Percentiles rank a stretch among this genome's conserved stretches.
Evolutionary conservation across 2,329 filamentous ascomycete genomes (phyloP).

Genomic region (Camptophora hylomeconis): DNA sequence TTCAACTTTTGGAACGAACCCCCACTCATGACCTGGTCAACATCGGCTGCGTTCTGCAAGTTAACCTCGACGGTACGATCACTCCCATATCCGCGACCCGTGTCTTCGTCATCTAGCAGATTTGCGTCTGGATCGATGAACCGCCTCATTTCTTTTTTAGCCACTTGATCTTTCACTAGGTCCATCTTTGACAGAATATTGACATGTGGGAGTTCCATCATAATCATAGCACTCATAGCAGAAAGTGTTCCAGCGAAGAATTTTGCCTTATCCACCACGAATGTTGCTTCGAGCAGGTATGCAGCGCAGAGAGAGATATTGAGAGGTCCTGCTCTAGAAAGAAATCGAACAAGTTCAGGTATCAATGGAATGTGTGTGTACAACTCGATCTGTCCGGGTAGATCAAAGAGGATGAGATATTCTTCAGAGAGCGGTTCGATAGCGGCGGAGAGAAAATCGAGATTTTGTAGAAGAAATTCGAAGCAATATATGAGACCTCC

Average conservation of each 20-base stretch:
- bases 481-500: constrained; percentile 93
- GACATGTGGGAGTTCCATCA: constrained; percentile 92
- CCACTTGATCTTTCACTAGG: constrained; percentile 77
- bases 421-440: constrained; percentile 82
- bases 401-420: constrained; percentile 94
- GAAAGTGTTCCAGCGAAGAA: constrained; percentile 93
- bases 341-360: constrained; percentile 67
- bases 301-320: constrained; percentile 87
- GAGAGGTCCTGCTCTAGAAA: constrained; percentile 65
- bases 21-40: constrained; percentile 63
- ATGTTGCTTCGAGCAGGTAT: constrained; percentile 90
- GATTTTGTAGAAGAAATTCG: constrained; percentile 86
- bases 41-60: constrained; percentile 38
- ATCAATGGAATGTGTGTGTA: constrained; percentile 95
- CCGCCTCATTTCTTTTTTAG: constrained; percentile 74
- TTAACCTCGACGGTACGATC: constrained; percentile 34
- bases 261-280: constrained; percentile 89
- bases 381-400: constrained; percentile 96
- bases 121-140: constrained; percentile 79
- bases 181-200: constrained; percentile 99
- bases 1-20: constrained; percentile 73
- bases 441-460: constrained; percentile 78
- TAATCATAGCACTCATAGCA: constrained; percentile 98
- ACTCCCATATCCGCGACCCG: constrained; percentile 34
- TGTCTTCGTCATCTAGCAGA: constrained; percentile 67